These are phyloP conservation scores for Chaetomium sp. DNA, from an alignment of 2,329 filamentous ascomycete species.

Conservation along the genomic window DNA sequence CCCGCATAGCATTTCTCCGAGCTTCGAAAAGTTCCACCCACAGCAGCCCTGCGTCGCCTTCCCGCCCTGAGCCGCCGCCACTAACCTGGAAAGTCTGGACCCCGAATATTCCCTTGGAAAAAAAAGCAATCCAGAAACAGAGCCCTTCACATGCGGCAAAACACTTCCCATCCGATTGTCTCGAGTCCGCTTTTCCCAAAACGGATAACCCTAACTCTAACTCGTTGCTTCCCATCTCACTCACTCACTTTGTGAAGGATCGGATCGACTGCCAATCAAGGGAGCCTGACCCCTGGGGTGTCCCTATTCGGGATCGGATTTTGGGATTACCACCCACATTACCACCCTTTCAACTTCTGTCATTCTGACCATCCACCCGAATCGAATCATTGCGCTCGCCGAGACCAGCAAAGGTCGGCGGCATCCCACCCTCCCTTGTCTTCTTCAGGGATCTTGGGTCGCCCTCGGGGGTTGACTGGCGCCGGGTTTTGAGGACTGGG, in stretches of 20 bases:
- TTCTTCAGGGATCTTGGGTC: conserved; percentile 11
- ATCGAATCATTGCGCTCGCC: background rate
- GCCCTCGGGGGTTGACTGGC: background rate
- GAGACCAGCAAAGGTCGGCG: background rate
- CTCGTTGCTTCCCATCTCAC: background rate
- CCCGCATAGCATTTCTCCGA: conserved; percentile 5
- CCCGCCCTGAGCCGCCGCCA: too few relatives aligned
- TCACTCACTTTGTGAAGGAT: background rate
- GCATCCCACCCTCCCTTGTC: background rate
- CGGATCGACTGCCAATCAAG: background rate
- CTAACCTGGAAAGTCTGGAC: conserved; percentile 1
- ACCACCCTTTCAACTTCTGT: background rate
- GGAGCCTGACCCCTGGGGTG: conserved; percentile 14
- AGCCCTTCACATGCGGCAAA: background rate
- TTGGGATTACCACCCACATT: background rate
- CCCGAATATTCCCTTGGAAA: background rate
- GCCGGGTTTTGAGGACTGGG: background rate
- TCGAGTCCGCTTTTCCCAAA: background rate
- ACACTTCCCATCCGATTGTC: background rate
- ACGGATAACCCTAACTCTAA: background rate
- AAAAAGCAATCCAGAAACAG: background rate
- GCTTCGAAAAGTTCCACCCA: background rate
- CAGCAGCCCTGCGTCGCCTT: background rate
- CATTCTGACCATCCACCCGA: background rate
- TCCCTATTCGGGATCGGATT: conserved; percentile 19